Conservation (phyloP, 495 filamentous ascomycete genomes). For the Pseudevernia furfuracea region DNA sequence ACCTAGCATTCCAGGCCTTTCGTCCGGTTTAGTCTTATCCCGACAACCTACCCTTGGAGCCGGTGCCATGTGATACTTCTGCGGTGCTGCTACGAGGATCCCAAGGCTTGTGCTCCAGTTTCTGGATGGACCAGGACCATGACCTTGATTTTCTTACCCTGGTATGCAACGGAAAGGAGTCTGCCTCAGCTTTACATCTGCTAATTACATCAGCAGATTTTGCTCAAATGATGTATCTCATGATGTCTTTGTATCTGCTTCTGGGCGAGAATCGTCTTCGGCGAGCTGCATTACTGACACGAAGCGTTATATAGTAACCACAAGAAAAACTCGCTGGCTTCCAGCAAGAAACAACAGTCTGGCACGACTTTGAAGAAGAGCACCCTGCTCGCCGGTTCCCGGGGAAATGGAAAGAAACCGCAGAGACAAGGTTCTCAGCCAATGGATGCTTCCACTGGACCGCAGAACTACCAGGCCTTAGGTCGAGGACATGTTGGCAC, state of each 20-base stretch:
- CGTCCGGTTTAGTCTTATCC: not conserved
- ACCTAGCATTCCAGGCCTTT: not conserved
- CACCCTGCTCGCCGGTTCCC: slow-evolving; percentile 14
- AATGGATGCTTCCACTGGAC: slow-evolving; percentile 11
- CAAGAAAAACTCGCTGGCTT: slow-evolving; percentile 11
- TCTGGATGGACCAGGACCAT: not conserved
- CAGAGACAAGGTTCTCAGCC: slow-evolving; percentile 14
- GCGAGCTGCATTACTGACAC: slow-evolving; percentile 11
- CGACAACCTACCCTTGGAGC: not conserved
- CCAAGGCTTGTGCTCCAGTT: not conserved
- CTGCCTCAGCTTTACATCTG: not conserved
- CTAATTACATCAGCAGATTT: slow-evolving; percentile 3
- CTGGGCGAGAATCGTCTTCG: not conserved
- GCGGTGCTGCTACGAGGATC: not conserved
- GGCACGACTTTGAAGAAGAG: slow-evolving; percentile 18
- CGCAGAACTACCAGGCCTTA: slow-evolving; percentile 7
- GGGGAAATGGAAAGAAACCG: not conserved
- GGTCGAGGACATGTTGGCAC: not conserved
- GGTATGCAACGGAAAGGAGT: slow-evolving; percentile 6
- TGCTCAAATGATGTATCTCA: not conserved
- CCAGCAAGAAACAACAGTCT: slow-evolving; percentile 17
- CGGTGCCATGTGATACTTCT: not conserved
- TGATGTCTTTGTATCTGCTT: slow-evolving; percentile 8
- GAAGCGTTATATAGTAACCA: slow-evolving; percentile 4
- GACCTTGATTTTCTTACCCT: not conserved